Conservation (phyloP, 106 monocot species). For the Allium fistulosum region DNA sequence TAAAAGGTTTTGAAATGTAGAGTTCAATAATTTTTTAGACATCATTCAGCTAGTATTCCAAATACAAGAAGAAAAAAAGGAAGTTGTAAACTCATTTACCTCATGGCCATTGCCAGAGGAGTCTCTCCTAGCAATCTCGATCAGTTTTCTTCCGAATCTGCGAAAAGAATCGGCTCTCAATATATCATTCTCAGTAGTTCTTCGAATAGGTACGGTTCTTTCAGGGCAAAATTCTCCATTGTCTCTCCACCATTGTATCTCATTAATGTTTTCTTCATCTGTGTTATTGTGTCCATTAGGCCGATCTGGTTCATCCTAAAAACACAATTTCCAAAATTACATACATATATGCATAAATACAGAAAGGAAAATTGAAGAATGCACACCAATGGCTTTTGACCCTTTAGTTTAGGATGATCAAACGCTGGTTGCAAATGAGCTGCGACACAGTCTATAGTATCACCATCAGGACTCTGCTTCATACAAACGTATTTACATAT, state of each 20-base stretch:
- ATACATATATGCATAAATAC: neutral
- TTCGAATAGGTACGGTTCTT: conserved; percentile 40
- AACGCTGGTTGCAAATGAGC: conserved; percentile 81
- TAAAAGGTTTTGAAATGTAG: no score
- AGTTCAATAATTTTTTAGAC: no score
- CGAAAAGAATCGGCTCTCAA: conserved; percentile 30
- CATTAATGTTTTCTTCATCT: neutral
- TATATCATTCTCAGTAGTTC: conserved; percentile 35
- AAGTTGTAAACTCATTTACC: conserved; percentile 19
- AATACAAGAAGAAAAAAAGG: no score
- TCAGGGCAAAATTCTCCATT: conserved; percentile 74
- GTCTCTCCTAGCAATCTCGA: conserved; percentile 24
- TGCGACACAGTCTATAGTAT: conserved; percentile 74
- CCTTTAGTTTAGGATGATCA: conserved; percentile 68
- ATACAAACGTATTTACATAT: neutral
- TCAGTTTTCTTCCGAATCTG: conserved; percentile 51
- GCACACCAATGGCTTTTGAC: conserved; percentile 58
- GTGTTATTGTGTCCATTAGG: conserved; percentile 32
- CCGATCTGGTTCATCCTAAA: conserved; percentile 61
- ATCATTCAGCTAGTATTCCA: neutral
- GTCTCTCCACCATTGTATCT: conserved; percentile 31
- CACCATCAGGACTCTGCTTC: conserved; percentile 77
- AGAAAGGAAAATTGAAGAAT: neutral
- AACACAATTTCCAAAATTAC: neutral
- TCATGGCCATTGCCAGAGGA: conserved; percentile 65